Evolutionary conservation across 352 stramenopile genomes (phyloP).

Genomic region (Lagenidium sp.): DNA sequence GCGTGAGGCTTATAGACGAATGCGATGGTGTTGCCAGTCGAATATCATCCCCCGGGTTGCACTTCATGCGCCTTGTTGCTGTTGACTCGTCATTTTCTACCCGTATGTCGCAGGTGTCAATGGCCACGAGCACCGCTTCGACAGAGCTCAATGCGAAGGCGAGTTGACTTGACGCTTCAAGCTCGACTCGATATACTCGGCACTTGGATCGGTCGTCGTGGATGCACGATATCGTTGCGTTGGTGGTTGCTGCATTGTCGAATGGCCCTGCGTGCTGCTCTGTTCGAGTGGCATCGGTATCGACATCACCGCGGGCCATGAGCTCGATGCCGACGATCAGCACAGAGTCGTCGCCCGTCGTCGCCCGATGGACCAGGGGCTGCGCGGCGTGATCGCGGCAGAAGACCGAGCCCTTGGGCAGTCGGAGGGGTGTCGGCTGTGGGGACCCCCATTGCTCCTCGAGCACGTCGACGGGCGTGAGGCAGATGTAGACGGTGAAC

Average conservation of each 20-base stretch:
- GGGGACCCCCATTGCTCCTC: slow-evolving; percentile 16
- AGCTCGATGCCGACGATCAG: slow-evolving; percentile 39
- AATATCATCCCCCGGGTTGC: slow-evolving; percentile 1
- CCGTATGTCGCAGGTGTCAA: too few relatives aligned
- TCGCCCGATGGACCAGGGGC: slow-evolving; percentile 24
- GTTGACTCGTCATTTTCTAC: too few relatives aligned
- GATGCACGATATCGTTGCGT: too few relatives aligned
- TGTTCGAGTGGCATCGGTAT: neutral
- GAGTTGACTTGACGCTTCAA: too few relatives aligned
- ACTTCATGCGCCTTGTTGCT: too few relatives aligned
- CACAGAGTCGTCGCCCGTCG: slow-evolving; percentile 16
- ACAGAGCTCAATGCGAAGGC: too few relatives aligned
- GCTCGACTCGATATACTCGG: too few relatives aligned
- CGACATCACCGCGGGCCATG: slow-evolving; percentile 4
- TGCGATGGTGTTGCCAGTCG: neutral
- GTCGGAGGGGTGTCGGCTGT: slow-evolving; percentile 14
- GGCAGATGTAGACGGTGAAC: slow-evolving; percentile 35
- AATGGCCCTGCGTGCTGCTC: slow-evolving; percentile 9
- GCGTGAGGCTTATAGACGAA: neutral
- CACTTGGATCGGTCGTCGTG: too few relatives aligned
- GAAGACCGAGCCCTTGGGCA: slow-evolving; percentile 26
- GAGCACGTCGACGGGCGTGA: slow-evolving; percentile 20
- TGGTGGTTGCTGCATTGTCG: too few relatives aligned
- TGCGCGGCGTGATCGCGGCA: slow-evolving; percentile 39
- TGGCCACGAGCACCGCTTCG: too few relatives aligned